Evolutionary conservation across 495 filamentous ascomycete genomes (phyloP).

Genomic region (Xylaria nigripes): DNA sequence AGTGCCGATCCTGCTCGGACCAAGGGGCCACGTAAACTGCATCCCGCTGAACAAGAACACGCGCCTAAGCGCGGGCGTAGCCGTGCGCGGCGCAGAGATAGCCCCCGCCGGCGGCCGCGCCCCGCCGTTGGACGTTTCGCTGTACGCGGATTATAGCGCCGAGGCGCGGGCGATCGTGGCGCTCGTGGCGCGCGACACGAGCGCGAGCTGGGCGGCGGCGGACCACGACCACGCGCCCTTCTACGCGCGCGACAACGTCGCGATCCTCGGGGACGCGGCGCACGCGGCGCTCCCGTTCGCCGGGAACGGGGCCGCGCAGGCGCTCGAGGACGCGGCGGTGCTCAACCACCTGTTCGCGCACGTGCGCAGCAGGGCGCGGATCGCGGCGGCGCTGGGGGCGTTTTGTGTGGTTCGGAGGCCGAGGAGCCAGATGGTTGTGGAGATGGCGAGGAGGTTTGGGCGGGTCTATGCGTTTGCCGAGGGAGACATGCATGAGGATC

Average conservation of each 20-base stretch:
- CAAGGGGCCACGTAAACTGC: conserved; percentile 30
- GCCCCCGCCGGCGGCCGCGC: neutral
- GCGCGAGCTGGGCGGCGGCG: conserved; percentile 26
- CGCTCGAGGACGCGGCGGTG: conserved; percentile 51
- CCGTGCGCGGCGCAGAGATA: conserved; percentile 22
- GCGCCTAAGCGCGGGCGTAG: conserved; percentile 32
- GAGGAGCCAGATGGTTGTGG: conserved; percentile 27
- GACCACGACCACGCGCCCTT: conserved; percentile 48
- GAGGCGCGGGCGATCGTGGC: conserved; percentile 28
- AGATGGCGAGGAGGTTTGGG: conserved; percentile 26
- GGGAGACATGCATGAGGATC: conserved; percentile 29
- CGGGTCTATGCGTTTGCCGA: conserved; percentile 29
- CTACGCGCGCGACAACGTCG: conserved; percentile 39
- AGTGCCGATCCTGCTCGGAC: conserved; percentile 31
- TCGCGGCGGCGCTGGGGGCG: conserved; percentile 22
- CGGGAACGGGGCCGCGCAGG: conserved; percentile 51
- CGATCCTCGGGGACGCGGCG: conserved; percentile 51
- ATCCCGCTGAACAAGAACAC: conserved; percentile 34
- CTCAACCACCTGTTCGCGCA: conserved; percentile 28
- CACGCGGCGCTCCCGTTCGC: conserved; percentile 53
- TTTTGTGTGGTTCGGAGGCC: conserved; percentile 22
- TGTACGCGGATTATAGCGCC: conserved; percentile 27
- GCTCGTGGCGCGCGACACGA: conserved; percentile 26
- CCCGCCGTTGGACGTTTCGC: conserved; percentile 16
- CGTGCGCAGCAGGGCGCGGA: conserved; percentile 6